Evolutionary conservation across 2,329 filamentous ascomycete species (phyloP), one percentile per base, ranked within the genome.

Genomic region (Sporothrix variecibatus): DNA sequence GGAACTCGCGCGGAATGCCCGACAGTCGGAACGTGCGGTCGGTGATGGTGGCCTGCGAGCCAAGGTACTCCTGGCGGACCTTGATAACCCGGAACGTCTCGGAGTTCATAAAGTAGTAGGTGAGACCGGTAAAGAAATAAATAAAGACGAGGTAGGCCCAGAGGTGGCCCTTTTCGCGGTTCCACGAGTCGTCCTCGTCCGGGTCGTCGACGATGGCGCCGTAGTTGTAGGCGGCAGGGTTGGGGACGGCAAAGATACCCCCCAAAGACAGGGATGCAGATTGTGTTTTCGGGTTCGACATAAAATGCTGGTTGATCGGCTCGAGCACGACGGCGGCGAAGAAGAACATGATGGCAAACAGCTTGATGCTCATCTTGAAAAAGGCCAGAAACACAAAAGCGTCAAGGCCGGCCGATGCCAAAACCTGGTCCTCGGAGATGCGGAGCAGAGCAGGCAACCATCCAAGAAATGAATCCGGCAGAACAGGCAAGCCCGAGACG

Each of bases 61-160:
- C 96, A 11, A 99, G 87, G 80, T 98, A 99, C 74, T 94, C 91
- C 81, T 99, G 96, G 31, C 96, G 88, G 40, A 95, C 89, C 73
- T 91, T 89, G 77, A 98, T 97, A 71, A 99, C 92, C 75, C 91
- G 92, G 77, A 92, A 90, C 0, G 96, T 98, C 82, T 97, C 92
- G 58, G 88, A 88, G 74, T 95, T 90, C 78, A 98, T 90, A 78
- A 95, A 89, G 80, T 95, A 97, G 15, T 98, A 85, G 0, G 93
- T 93, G 58, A 98, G 83, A 1, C 86, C 89, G 6, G 92, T 95
- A 82, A 98, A 99, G 70, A 98, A 87, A 84, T 98, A 99, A 0
- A 94, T 93, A 79, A 99, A 99, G n/a, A 93, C 86, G 17, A 97
- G 89, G 80, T 98, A 98, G 79, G 95, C 93, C 94, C 95, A 98